Conservation (phyloP, 306 rosid species). For the Cicer judaicum region DNA sequence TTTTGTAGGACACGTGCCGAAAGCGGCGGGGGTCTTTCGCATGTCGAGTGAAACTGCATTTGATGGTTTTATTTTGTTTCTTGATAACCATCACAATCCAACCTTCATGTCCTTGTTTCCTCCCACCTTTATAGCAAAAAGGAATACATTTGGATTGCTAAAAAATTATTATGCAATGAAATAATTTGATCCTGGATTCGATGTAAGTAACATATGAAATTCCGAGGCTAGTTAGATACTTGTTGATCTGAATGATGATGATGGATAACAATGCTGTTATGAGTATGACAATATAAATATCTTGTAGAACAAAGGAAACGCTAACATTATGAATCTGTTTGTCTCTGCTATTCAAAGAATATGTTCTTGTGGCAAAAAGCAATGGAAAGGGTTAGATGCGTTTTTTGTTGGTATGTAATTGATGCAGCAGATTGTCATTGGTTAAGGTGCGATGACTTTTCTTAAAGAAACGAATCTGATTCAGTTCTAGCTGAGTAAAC, state of each 20-base stretch:
- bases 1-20: slow-evolving; percentile 77
- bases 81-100: slow-evolving; percentile 13
- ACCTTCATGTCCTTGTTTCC: not conserved
- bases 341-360: slow-evolving; percentile 31
- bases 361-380: slow-evolving; percentile 38
- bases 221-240: slow-evolving; percentile 16
- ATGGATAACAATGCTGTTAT: slow-evolving; percentile 21
- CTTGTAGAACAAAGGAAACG: slow-evolving; percentile 28
- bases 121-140: not conserved
- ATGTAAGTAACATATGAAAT: slow-evolving; percentile 38
- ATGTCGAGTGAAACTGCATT: slow-evolving; percentile 62
- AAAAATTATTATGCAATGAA: slow-evolving; percentile 30
- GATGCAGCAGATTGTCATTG: slow-evolving; percentile 28
- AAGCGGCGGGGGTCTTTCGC: slow-evolving; percentile 82
- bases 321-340: slow-evolving; percentile 21
- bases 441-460: slow-evolving; percentile 39
- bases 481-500: slow-evolving; percentile 24
- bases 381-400: slow-evolving; percentile 21
- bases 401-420: slow-evolving; percentile 14
- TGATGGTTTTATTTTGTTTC: slow-evolving; percentile 20
- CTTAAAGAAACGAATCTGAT: slow-evolving; percentile 45
- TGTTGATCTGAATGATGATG: slow-evolving; percentile 34
- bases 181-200: slow-evolving; percentile 35
- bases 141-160: slow-evolving; percentile 26
- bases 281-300: slow-evolving; percentile 23